phyloP scores from a whole-genome alignment of 1,139 yeast genomes.

The Scheffersomyces lignicola region DNA sequence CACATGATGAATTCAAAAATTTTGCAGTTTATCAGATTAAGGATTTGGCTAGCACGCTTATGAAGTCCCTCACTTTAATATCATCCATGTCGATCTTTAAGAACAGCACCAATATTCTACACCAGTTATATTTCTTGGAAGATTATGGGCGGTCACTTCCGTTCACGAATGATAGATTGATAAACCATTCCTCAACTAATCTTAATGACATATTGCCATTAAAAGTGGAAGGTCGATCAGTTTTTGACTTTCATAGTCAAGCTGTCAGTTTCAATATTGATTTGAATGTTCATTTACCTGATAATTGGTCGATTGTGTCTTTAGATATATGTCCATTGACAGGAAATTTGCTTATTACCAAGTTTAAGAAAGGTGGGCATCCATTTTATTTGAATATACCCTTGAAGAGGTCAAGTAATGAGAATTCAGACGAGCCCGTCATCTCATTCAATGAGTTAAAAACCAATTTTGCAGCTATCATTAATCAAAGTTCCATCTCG shows the following conservation, averaged over 20 bases:
- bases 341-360: slow-evolving; percentile 58
- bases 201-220: slow-evolving; percentile 14
- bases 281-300: slow-evolving; percentile 34
- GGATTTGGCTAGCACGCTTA: slow-evolving; percentile 18
- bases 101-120: slow-evolving; percentile 19
- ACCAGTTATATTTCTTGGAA: slow-evolving; percentile 29
- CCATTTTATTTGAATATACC: slow-evolving; percentile 65
- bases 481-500: slow-evolving; percentile 58
- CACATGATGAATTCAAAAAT: not conserved
- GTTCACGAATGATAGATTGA: slow-evolving; percentile 28
- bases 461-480: slow-evolving; percentile 48
- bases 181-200: slow-evolving; percentile 13
- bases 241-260: slow-evolving; percentile 5
- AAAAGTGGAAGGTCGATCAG: slow-evolving; percentile 4
- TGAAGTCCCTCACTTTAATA: slow-evolving; percentile 25
- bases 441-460: slow-evolving; percentile 50
- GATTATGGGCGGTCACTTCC: slow-evolving; percentile 36
- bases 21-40: slow-evolving; percentile 18
- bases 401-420: slow-evolving; percentile 40
- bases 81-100: slow-evolving; percentile 25
- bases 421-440: slow-evolving; percentile 42
- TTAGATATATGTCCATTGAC: slow-evolving; percentile 61
- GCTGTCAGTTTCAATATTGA: slow-evolving; percentile 14
- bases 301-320: slow-evolving; percentile 59
- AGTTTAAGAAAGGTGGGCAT: slow-evolving; percentile 29